phyloP scores from a whole-genome alignment of 2,329 filamentous ascomycete genomes.

The Camillea tinctor region DNA sequence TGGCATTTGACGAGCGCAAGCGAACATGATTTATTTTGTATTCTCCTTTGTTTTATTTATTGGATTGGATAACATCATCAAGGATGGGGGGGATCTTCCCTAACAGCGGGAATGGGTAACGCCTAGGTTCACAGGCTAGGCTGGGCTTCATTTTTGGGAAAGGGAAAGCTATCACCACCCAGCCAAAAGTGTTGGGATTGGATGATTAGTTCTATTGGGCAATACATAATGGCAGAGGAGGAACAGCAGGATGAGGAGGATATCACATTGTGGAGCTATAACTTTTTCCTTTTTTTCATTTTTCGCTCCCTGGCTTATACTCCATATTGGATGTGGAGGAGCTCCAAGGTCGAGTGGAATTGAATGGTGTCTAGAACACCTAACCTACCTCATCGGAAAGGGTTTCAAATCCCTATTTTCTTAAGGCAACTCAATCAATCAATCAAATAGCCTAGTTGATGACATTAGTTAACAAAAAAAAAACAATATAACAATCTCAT shows the following conservation, averaged over 20 bases:
- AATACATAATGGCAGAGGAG: slow-evolving; percentile 19
- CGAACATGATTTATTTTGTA: slow-evolving; percentile 24
- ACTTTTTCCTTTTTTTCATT: not conserved
- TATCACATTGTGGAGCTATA: slow-evolving; percentile 9
- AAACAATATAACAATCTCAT: not conserved
- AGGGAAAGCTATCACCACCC: slow-evolving; percentile 30
- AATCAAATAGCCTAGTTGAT: not conserved
- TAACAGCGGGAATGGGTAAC: slow-evolving; percentile 15
- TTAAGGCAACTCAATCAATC: slow-evolving; percentile 12
- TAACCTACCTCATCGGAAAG: slow-evolving; percentile 11
- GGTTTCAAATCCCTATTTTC: slow-evolving; percentile 17
- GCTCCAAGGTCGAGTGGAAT: slow-evolving; percentile 30
- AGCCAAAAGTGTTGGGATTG: slow-evolving; percentile 22
- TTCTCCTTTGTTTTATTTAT: slow-evolving; percentile 23
- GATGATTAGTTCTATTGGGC: slow-evolving; percentile 27
- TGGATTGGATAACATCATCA: slow-evolving; percentile 6
- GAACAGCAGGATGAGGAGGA: slow-evolving; percentile 1
- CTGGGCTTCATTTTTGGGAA: slow-evolving; percentile 6
- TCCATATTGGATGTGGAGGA: slow-evolving; percentile 10
- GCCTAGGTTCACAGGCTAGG: slow-evolving; percentile 19
- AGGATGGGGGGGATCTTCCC: slow-evolving; percentile 8
- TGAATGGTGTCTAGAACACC: not conserved
- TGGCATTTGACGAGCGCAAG: slow-evolving; percentile 32
- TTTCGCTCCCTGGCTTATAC: slow-evolving; percentile 31
- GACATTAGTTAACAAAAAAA: not conserved